A percentile compares a stretch with the other conserved stretches of the same genome.
Conservation (phyloP, 2,329 filamentous ascomycete species). For the Trichoderma sp. region DNA sequence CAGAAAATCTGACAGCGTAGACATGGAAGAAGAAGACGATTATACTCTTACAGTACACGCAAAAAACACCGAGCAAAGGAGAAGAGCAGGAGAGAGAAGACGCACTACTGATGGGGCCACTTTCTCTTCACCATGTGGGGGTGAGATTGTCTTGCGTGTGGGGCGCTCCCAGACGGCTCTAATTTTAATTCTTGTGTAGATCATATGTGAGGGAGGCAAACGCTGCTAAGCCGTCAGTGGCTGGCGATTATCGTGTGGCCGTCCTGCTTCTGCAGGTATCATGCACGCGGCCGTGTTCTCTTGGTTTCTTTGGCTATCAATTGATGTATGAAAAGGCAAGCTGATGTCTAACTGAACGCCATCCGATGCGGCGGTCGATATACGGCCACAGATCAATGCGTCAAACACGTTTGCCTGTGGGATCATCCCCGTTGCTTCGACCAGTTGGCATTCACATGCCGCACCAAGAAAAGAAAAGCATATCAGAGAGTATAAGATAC, state of each 20-base stretch:
- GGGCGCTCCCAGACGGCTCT: conserved; percentile 12
- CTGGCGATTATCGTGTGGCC: background rate
- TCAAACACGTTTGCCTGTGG: background rate
- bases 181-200: conserved; percentile 5
- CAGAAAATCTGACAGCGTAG: background rate
- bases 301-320: background rate
- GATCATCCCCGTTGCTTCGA: background rate
- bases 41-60: background rate
- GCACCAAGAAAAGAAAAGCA: background rate
- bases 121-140: conserved; percentile 7
- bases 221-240: background rate
- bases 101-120: background rate
- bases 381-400: background rate
- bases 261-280: conserved; percentile 1
- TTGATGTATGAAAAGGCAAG: background rate
- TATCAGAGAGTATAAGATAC: background rate
- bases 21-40: background rate
- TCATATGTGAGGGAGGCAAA: conserved; percentile 3
- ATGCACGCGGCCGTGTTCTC: background rate
- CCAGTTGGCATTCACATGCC: background rate
- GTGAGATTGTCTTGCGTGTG: conserved; percentile 9
- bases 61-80: background rate
- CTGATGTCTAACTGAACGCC: background rate
- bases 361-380: background rate
- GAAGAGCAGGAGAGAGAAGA: background rate